Base-by-base conservation (phyloP, 306 rosid species). In the Cicer cuneatum region DNA sequence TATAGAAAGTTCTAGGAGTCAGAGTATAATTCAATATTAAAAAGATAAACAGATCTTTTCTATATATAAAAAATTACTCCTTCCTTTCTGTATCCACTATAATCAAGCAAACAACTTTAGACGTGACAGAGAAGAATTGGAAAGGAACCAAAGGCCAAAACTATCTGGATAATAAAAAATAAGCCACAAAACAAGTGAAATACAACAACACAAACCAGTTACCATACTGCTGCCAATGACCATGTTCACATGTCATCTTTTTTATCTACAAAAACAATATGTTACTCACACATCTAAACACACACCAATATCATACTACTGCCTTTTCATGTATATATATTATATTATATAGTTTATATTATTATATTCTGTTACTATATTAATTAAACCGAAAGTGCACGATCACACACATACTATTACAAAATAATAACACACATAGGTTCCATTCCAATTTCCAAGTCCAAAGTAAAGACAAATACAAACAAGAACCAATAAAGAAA, bases 391-490 rank as follows among this genome's bases (percentile, higher is more conserved):
- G 33, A 74, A 49, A 66, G 47, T 45, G 10, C 72, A 78, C 47
- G 47, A 24, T 11, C 19, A 49, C n/a, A 19, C 16, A 13, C 29
- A 7, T 7, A 59, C 41, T 13, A 18, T 42, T 18, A 46, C 10
- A 66, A 74, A 42, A 79, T 3, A 42, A 29, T 2, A 51, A 67
- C 54, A 65, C 62, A 52, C 15, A 63, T 6, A 37, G n/a, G 39
- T 16, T 19, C 47, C 5, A 14, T 18, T 49, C 21, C 21, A n/a
- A 49, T 49, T 49, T 49, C 40, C 42, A 68, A 48, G 7, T 46
- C n/a, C 54, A 21, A 69, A 69, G 45, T 15, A 7, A 75, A 60
- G 61, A 71, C 67, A 75, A 78, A 46, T 72, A 72, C 72, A 67
- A 48, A 66, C 18, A 10, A 5, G 14, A 71, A 75, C 13, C 71